Base-by-base conservation (phyloP, 129 eudicot species). In the Centrapalus pauciflorus region DNA sequence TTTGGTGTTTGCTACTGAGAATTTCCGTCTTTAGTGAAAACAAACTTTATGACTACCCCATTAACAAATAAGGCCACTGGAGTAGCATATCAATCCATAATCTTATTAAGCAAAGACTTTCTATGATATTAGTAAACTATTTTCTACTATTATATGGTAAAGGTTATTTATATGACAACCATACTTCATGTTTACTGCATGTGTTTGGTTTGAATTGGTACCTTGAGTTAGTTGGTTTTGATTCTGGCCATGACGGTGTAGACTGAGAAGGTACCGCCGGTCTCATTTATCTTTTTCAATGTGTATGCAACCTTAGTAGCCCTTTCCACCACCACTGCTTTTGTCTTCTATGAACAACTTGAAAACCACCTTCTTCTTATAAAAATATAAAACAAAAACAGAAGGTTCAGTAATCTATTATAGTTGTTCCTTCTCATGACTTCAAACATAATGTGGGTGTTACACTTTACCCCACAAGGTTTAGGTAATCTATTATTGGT, bases 221-320 rank as follows among this genome's bases (percentile, higher is more conserved):
- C 96, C 95, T 93, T 73, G 63, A 68, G 69, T 87, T 58, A 85
- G 81, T 73, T 76, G 74, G 56, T 82, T 84, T 43, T 72, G 83
- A 72, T 46, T 66, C 38, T 66, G 79, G 43, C 73, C 46, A 41
- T 54, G 45, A 41, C 79, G 61, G 43, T 81, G 84, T 63, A 83
- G 67, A 10, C 89, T 79, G 5, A 82, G 74, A 74, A 85, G 82
- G 70, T 79, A 81, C 49, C 77, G 84, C 14, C 86, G 84, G 73
- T 82, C 90, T 43, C 45, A 63, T 64, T 82, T 89, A 14, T 89
- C 94, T 20, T 84, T 73, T 67, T 73, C 64, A 64, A 21, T 8
- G 91, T 75, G 64, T 76, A 54, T 62, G 75, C 55, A 57, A 73
- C 75, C 82, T 84, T 82, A 56, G 95, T 56, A 61, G 95, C 74